Evolutionary conservation across 768 basidiomycete genomes (phyloP), one percentile per base, ranked within the genome.

Genomic region (Leccinum uliginosum): DNA sequence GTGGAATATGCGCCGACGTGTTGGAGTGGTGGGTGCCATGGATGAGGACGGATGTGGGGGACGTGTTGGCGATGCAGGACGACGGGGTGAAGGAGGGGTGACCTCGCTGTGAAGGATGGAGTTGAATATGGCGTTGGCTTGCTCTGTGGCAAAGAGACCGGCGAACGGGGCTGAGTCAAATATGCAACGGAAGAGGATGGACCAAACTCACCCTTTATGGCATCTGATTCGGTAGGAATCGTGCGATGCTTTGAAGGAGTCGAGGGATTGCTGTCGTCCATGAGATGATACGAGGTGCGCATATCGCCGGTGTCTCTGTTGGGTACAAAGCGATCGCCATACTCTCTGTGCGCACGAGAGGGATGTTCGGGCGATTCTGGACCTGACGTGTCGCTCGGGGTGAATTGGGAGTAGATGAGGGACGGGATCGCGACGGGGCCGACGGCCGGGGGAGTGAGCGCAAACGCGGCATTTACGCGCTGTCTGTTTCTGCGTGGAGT

Each of bases 101-200:
- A 92, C 87, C 75, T 91, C 86, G 35, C 84, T 81, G 68, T 91
- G 84, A 19, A 92, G 75, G 58, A 92, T 83, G 26, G 87, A 82
- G 58, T 78, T 85, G 75, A 93, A 92, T 52, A 91, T 81, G 11
- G 87, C 78, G 67, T 92, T 92, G 53, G 90, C 89, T 83, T 92
- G 89, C 73, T 92, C 90, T 89, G 27, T 48, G 48, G 55, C 46
- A 30, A 40, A 40, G 9, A 2, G 52, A 30, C 38, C 30, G n/a
- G 15, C 4, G 55, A 27, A 52, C 30, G 11, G 62, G 54, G 10
- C 30, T 21, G 14, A 44, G 35, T 55, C 27, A 50, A 46, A 15
- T 6, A 30, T 27, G n/a, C 15, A 19, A 55, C 12, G 7, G 14
- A 10, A 43, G 3, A 35, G 10, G 11, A 23, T n/a, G n/a, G 59